phyloP scores from a whole-genome alignment of 2,329 filamentous ascomycete species.

The Metarhizium brunneum region DNA sequence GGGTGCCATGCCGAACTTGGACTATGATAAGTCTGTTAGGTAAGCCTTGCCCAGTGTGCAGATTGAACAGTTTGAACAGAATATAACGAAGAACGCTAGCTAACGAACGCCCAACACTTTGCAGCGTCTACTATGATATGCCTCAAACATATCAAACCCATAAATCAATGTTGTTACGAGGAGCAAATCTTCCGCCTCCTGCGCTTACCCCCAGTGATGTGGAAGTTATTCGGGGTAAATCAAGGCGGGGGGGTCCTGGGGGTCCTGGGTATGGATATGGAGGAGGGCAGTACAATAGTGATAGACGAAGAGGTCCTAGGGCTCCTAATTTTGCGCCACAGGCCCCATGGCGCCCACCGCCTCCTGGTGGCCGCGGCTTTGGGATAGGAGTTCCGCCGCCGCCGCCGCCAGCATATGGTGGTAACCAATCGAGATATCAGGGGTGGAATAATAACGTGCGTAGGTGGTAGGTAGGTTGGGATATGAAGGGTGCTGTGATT shows the following conservation, averaged over 20 bases:
- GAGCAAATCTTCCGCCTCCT: conserved; percentile 62
- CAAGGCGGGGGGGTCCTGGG: conserved; percentile 27
- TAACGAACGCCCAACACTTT: not conserved
- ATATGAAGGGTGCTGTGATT: too few relatives aligned
- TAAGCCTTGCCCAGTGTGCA: conserved; percentile 29
- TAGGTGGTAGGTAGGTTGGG: too few relatives aligned
- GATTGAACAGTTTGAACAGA: not conserved
- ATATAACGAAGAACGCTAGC: not conserved
- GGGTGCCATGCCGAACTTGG: conserved; percentile 63
- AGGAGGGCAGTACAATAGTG: conserved; percentile 7
- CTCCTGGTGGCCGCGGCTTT: conserved; percentile 15
- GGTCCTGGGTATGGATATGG: conserved; percentile 26
- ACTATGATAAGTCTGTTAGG: conserved; percentile 81
- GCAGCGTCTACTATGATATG: conserved; percentile 77
- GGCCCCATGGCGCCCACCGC: conserved; percentile 17
- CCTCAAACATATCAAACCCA: conserved; percentile 64
- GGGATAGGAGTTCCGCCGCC: conserved; percentile 3
- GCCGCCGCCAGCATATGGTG: not conserved
- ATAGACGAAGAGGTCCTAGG: not conserved
- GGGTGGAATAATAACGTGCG: too few relatives aligned
- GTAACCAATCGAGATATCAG: too few relatives aligned
- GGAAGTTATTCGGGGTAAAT: conserved; percentile 58
- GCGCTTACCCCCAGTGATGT: conserved; percentile 69
- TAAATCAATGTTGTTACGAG: conserved; percentile 89
- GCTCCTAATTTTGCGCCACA: not conserved